A percentile compares a stretch with the other conserved stretches of the same genome.
phyloP scores from a whole-genome alignment of 345 rosid genomes.

The Populus davidiana region DNA sequence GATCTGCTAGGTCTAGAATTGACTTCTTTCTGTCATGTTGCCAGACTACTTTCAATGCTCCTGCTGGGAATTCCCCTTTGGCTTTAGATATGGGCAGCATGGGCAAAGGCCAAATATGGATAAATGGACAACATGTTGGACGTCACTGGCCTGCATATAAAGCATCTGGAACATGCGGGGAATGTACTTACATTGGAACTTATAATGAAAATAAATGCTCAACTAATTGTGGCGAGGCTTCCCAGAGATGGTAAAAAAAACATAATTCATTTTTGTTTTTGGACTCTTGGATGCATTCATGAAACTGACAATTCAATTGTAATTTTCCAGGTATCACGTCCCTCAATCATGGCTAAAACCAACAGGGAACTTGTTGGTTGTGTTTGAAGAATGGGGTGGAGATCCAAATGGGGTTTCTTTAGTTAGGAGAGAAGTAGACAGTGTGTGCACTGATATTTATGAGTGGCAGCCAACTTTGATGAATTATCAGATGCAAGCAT shows the following conservation, averaged over 20 bases:
- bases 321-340: conserved; percentile 77
- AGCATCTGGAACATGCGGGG: conserved; percentile 67
- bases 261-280: neutral
- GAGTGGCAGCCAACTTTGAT: conserved; percentile 97
- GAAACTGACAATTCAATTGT: neutral
- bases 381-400: conserved; percentile 99
- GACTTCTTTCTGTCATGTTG: conserved; percentile 20
- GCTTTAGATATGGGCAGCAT: conserved; percentile 90
- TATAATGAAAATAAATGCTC: conserved; percentile 73
- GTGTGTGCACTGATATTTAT: conserved; percentile 77
- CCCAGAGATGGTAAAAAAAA: conserved; percentile 76
- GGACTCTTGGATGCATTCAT: neutral
- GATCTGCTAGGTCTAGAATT: neutral
- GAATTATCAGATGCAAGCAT: conserved; percentile 76
- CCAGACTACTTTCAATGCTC: conserved; percentile 86
- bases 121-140: conserved; percentile 84
- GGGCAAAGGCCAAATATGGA: conserved; percentile 99
- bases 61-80: conserved; percentile 74
- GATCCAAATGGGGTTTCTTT: conserved; percentile 79
- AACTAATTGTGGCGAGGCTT: conserved; percentile 85
- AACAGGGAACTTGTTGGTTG: conserved; percentile 78
- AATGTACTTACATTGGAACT: conserved; percentile 70
- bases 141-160: conserved; percentile 95
- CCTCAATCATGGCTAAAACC: conserved; percentile 95
- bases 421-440: conserved; percentile 81